Base-by-base conservation (phyloP, 202 grass and related monocot species). In the Zoysia matrella region DNA sequence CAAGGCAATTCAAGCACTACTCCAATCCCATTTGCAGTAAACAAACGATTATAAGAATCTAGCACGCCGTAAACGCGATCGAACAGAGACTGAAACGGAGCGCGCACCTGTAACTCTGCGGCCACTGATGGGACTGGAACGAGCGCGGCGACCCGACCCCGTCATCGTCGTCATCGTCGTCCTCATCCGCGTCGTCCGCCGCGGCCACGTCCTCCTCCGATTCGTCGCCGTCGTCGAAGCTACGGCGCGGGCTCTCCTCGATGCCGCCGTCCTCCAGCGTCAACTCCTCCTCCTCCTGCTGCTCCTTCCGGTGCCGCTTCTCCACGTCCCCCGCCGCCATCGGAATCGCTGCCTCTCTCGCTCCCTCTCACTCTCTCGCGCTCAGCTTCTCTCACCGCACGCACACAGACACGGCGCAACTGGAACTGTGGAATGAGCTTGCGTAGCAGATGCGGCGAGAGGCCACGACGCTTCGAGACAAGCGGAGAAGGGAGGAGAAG, bases 81-180 rank as follows among this genome's bases (percentile, higher is more conserved):
- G 11, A 65, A 57, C 51, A 53, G 14, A 14, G 44, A 60, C 18
- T 52, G 7, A 11, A 64, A 49, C 14, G 3, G 50, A 8, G 43
- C n/a, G 44, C 90, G 51, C 73, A 97, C 94, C 87, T 82, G 88
- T 94, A 97, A 48, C 94, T 97, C 83, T 87, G 89, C 49, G 94
- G 94, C 94, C 94, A 97, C 65, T 90, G 80, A 8, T 47, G 83
- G 0, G 94, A 94, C 74, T 85, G 56, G 83, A 97, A 94, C 18
- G 90, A 82, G 78, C 71, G 73, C 46, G 89, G 74, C 47, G 84
- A 86, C 0, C 84, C 94, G 49, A 79, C 63, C 10, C 61, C 81
- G 6, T 72, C 77, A 15, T 72, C 69, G 7, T 79, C 74, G 6
- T 47, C 71, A 0, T 84, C 75, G 0, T 77, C 76, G 7, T 36